These are phyloP conservation scores for Sporothrix variecibatus DNA, from an alignment of 2,329 filamentous ascomycete species.

Conservation along the genomic window DNA sequence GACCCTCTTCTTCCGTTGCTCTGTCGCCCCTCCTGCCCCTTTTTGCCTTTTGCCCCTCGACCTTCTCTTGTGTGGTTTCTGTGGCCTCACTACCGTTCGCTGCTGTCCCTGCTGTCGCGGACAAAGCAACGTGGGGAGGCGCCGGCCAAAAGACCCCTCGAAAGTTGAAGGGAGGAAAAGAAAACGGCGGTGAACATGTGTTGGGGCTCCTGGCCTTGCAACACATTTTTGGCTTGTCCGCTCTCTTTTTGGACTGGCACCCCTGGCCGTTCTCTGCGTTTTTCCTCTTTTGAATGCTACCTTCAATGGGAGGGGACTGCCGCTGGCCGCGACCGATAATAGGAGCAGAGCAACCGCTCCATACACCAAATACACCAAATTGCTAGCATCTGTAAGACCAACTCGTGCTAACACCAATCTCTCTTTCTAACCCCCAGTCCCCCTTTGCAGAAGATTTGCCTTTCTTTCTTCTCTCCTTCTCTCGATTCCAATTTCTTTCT, in stretches of 20 bases:
- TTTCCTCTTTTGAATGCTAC: not conserved
- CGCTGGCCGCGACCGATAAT: constrained; percentile 14
- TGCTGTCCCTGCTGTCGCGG: not conserved
- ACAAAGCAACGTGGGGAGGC: not conserved
- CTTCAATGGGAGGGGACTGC: not conserved
- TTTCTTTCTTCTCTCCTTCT: not conserved
- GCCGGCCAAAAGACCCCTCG: constrained; percentile 13
- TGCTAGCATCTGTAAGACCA: constrained; percentile 8
- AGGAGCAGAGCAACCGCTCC: not conserved
- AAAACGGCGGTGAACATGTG: constrained; percentile 29
- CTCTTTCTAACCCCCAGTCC: not conserved
- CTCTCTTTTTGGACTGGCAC: not conserved
- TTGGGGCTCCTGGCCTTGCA: not conserved
- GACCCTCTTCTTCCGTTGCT: not conserved
- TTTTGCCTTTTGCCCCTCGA: not conserved
- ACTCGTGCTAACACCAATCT: constrained; percentile 10
- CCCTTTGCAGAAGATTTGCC: not conserved
- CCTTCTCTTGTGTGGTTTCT: not conserved
- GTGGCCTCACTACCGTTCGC: not conserved
- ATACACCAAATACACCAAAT: not conserved
- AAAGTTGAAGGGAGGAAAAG: not conserved
- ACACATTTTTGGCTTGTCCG: not conserved
- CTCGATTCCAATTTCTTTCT: not conserved
- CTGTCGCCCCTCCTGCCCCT: constrained; percentile 10
- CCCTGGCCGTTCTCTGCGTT: not conserved